Conservation (phyloP, 352 stramenopile genomes). For the Saprolegnia diclina region DNA sequence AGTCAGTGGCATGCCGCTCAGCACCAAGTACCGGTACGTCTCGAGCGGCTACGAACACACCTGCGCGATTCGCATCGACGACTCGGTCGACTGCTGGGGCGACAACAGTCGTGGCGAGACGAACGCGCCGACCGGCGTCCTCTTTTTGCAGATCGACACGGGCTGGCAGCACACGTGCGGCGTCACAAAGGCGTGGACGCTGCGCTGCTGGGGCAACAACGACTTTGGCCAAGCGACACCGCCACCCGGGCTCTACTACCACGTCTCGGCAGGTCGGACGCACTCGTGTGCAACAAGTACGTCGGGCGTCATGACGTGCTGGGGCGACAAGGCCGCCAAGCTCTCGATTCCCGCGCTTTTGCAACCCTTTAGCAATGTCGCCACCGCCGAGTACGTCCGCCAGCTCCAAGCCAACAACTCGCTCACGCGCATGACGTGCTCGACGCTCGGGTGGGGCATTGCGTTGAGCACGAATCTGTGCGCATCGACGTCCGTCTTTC, state of each 20-base stretch:
- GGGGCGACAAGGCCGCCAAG: constrained; percentile 6
- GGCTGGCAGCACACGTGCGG: constrained; percentile 23
- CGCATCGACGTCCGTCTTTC: not conserved
- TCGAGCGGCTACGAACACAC: constrained; percentile 20
- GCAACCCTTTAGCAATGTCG: not conserved
- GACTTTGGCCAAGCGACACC: constrained; percentile 13
- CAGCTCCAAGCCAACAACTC: not conserved
- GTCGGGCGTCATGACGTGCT: constrained; percentile 8
- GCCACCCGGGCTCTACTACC: constrained; percentile 15
- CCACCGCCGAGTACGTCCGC: not conserved
- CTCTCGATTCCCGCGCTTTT: not conserved
- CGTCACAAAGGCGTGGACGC: not conserved
- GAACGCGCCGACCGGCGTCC: not conserved
- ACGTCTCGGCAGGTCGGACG: constrained; percentile 12
- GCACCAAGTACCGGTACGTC: constrained; percentile 13
- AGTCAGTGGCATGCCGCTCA: not conserved
- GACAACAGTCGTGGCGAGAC: constrained; percentile 17
- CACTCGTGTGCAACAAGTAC: constrained; percentile 13
- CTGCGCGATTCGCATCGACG: constrained; percentile 16
- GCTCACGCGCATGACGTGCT: constrained; percentile 10
- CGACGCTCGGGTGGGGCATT: constrained; percentile 5
- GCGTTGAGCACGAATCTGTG: constrained; percentile 6
- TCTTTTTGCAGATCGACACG: constrained; percentile 16
- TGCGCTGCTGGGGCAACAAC: constrained; percentile 20
- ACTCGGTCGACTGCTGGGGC: constrained; percentile 20